These are phyloP conservation scores for Aureobasidium vineae DNA, from an alignment of 2,329 filamentous ascomycete genomes.

Conservation along the genomic window DNA sequence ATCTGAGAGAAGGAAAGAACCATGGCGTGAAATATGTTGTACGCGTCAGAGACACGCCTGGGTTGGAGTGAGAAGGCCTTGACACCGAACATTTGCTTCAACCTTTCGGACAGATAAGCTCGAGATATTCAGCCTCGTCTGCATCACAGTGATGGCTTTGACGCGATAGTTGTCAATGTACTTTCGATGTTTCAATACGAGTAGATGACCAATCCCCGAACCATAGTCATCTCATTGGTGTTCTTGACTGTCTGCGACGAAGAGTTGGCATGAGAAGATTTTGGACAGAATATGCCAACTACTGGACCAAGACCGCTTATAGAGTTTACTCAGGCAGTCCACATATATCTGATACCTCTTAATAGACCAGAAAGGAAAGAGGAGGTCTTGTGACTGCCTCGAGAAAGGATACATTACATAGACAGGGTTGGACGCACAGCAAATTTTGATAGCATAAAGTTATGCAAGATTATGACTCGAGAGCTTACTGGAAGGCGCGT, in stretches of 20 bases:
- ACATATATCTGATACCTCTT: not conserved
- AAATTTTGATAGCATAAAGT: not conserved
- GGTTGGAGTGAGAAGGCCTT: conserved; percentile 8
- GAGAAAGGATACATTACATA: rapidly evolving
- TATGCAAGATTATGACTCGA: not conserved
- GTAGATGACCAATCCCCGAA: too few relatives aligned
- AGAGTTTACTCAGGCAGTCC: not conserved
- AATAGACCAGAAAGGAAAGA: not conserved
- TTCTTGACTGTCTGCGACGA: too few relatives aligned
- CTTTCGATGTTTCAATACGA: not conserved
- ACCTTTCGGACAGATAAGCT: not conserved
- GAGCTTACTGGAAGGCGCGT: not conserved
- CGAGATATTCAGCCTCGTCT: too few relatives aligned
- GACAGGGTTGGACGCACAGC: not conserved
- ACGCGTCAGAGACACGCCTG: conserved; percentile 52
- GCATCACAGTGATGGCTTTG: too few relatives aligned
- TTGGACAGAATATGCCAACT: not conserved
- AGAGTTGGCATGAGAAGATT: not conserved
- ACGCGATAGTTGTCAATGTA: too few relatives aligned
- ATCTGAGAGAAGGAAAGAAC: conserved; percentile 60
- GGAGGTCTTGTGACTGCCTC: not conserved
- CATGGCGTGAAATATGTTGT: conserved; percentile 64
- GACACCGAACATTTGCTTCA: not conserved
- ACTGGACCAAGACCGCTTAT: too few relatives aligned
- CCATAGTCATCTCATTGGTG: too few relatives aligned